These are phyloP conservation scores for Paraconiothyrium sp. DNA, from an alignment of 2,329 filamentous ascomycete species.

Conservation along the genomic window DNA sequence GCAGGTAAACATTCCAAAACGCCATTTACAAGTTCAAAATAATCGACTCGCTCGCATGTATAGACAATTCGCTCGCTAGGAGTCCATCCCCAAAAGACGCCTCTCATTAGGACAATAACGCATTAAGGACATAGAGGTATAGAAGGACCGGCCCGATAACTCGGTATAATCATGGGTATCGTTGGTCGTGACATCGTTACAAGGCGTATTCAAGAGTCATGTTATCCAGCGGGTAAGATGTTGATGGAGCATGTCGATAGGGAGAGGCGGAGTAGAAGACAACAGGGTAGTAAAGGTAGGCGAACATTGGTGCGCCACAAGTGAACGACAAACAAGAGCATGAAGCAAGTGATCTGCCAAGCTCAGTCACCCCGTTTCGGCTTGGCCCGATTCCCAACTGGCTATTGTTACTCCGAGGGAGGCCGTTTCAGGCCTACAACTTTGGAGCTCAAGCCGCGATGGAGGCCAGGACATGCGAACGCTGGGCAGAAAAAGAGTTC, in stretches of 20 bases:
- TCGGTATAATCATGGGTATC: conserved; percentile 46
- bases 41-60: background rate
- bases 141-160: conserved; percentile 36
- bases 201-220: conserved; percentile 31
- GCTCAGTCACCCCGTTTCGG: background rate
- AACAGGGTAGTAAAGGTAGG: conserved; percentile 16
- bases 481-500: background rate
- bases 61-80: conserved; percentile 1
- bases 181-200: conserved; percentile 48
- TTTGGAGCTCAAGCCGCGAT: conserved; percentile 31
- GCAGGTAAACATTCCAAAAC: background rate
- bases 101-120: conserved; percentile 28
- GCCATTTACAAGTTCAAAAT: background rate
- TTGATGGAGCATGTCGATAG: conserved; percentile 3
- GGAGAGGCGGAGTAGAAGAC: conserved; percentile 21
- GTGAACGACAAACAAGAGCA: background rate
- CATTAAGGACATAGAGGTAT: conserved; percentile 32
- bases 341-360: background rate
- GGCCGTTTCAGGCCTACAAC: conserved; percentile 35
- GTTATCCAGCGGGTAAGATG: conserved; percentile 24
- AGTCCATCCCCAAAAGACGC: conserved; percentile 10
- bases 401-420: conserved; percentile 30
- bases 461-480: conserved; percentile 14
- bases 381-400: conserved; percentile 23
- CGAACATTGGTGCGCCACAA: background rate